Evolutionary conservation across 805 yeast species (phyloP).

Genomic region (Candida multigemmis): DNA sequence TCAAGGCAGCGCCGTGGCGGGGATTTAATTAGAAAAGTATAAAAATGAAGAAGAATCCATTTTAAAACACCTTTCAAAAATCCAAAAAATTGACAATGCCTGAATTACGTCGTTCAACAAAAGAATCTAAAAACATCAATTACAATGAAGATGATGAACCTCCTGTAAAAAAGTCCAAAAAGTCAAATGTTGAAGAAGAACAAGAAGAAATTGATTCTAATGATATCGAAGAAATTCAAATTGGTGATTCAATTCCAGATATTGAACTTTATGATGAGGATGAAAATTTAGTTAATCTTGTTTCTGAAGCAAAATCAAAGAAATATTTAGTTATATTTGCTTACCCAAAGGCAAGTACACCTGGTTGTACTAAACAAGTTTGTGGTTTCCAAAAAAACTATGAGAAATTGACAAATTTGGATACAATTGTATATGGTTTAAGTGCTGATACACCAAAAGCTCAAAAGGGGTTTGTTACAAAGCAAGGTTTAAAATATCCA

Average conservation of each 20-base stretch:
- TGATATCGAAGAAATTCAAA: conserved; percentile 18
- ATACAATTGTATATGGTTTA: conserved; percentile 65
- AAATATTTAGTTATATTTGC: conserved; percentile 41
- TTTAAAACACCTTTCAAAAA: too few relatives aligned
- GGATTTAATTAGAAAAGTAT: too few relatives aligned
- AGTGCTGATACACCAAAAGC: conserved; percentile 77
- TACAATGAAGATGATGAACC: conserved; percentile 8
- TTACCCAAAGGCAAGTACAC: conserved; percentile 89
- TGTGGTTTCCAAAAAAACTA: conserved; percentile 73
- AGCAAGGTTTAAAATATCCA: conserved; percentile 65
- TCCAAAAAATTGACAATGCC: conserved; percentile 12
- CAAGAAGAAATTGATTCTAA: conserved; percentile 6
- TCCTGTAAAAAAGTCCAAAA: conserved; percentile 8
- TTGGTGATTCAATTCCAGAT: conserved; percentile 64
- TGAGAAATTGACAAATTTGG: conserved; percentile 37
- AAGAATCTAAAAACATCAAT: conserved; percentile 11
- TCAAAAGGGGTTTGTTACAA: conserved; percentile 66
- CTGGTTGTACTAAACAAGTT: conserved; percentile 95
- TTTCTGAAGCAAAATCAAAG: conserved; percentile 17
- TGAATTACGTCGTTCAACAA: conserved; percentile 29
- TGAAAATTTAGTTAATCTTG: conserved; percentile 39
- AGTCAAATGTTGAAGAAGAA: conserved; percentile 4
- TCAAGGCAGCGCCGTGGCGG: too few relatives aligned
- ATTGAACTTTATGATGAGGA: conserved; percentile 59
- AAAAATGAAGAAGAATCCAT: not conserved